Evolutionary conservation across 2,329 filamentous ascomycete species (phyloP).

Genomic region (Elsinoe ampelina): DNA sequence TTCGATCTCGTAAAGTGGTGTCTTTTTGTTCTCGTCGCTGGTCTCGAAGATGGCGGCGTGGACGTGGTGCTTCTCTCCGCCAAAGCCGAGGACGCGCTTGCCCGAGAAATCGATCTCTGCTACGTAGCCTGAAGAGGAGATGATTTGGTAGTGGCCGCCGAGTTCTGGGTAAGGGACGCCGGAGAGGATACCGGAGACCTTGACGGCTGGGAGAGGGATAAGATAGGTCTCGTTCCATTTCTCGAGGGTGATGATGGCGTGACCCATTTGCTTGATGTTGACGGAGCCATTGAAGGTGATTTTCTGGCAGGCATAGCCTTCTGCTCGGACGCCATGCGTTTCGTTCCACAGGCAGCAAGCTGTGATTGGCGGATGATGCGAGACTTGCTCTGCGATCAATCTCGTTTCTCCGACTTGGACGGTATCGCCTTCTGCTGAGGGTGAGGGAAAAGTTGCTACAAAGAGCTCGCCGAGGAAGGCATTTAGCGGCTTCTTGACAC

Average conservation of each 20-base stretch:
- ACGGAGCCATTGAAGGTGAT: slow-evolving; percentile 38
- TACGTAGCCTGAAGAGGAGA: slow-evolving; percentile 34
- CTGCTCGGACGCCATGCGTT: slow-evolving; percentile 33
- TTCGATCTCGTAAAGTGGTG: slow-evolving; percentile 30
- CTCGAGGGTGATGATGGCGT: slow-evolving; percentile 37
- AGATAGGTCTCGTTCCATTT: slow-evolving; percentile 37
- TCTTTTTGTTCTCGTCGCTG: slow-evolving; percentile 24
- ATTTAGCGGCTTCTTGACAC: slow-evolving; percentile 44
- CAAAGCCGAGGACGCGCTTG: slow-evolving; percentile 31
- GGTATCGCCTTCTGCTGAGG: slow-evolving; percentile 26
- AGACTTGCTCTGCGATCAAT: slow-evolving; percentile 38
- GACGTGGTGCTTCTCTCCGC: slow-evolving; percentile 35
- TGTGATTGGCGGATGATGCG: slow-evolving; percentile 38
- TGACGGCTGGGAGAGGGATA: slow-evolving; percentile 37
- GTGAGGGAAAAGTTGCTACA: slow-evolving; percentile 26
- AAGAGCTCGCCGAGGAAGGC: slow-evolving; percentile 43
- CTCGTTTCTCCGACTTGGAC: slow-evolving; percentile 22
- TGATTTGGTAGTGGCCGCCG: slow-evolving; percentile 32
- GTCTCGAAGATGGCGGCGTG: slow-evolving; percentile 28
- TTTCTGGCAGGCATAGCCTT: slow-evolving; percentile 39
- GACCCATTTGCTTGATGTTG: slow-evolving; percentile 39
- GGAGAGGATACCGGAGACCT: slow-evolving; percentile 36
- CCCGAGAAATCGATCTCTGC: slow-evolving; percentile 37
- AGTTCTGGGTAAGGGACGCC: slow-evolving; percentile 38
- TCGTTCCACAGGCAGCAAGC: slow-evolving; percentile 41